Conservation (phyloP, 2,329 filamentous ascomycete species). For the Tolypocladium tropicale region DNA sequence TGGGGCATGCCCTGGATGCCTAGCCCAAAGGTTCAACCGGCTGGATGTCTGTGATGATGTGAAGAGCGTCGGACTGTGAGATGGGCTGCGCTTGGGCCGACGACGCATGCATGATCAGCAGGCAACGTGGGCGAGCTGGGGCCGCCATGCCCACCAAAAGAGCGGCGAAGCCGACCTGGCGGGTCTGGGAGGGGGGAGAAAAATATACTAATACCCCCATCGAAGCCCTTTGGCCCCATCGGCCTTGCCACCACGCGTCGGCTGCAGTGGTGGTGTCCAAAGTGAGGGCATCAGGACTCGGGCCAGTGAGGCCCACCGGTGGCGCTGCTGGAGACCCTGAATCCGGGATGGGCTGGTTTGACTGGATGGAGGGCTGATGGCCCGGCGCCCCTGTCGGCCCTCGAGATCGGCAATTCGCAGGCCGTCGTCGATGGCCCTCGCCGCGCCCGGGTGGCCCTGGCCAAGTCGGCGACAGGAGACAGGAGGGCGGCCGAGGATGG, state of each 20-base stretch:
- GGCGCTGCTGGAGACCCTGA: not conserved
- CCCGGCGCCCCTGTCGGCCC: not conserved
- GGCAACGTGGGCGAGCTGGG: no score
- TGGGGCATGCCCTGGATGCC: no score
- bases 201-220: not conserved
- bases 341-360: not conserved
- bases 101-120: no score
- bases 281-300: not conserved
- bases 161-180: not conserved
- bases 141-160: not conserved
- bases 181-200: no score
- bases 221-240: not conserved
- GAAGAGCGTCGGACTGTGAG: no score
- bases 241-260: not conserved
- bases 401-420: not conserved
- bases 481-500: no score
- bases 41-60: no score
- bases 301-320: not conserved
- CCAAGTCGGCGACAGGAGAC: no score
- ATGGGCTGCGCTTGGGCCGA: no score
- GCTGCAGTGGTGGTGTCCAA: not conserved
- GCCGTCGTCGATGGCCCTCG: not conserved
- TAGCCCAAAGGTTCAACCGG: not conserved
- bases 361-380: not conserved
- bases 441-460: not conserved